Evolutionary conservation across 768 basidiomycete genomes (phyloP), one percentile per base, ranked within the genome.

Genomic region (Podaxis mareebaensis): DNA sequence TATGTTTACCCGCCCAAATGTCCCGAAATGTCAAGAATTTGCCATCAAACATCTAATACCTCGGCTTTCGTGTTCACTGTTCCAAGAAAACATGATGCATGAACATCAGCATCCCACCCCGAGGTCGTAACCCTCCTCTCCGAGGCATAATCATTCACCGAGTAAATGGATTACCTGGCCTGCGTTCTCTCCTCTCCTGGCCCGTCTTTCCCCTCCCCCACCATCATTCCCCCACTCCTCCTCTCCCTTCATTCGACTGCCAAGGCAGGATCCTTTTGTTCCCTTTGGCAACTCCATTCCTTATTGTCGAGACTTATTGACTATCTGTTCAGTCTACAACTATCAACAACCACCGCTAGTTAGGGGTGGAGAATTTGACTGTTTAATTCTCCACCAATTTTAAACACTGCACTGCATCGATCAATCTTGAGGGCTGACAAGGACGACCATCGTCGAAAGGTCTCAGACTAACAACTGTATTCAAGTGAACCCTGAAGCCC

Each of bases 21-120:
- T 54, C 53, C 39, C 28, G 46, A 61, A 26, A 22, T 26, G 26
- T 26, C 58, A 22, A 20, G 5, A 26, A 15, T 17, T 28, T 33
- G 33, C 53, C 61, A 62, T 62, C 61, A 62, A 54, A 46, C 40
- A 54, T 62, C 53, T 52, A 62, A 48, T 30, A 53, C 61, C 61
- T 62, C 61, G 61, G 55, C 46, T 51, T 63, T 57, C 46, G 46
- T 20, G 36, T 51, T 20, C 44, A 39, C 38, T 63, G 39, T 53
- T 63, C 61, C 54, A 55, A 40, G 61, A 55, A 62, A 62, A 63
- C 61, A 63, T 30, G 28, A 30, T 30, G 6, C 28, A 30, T 63
- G 61, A 63, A 53, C 38, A 39, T 26, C 36, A 51, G 38, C 44
- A 38, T 38, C 22, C 49, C 6, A 3, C 54, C 55, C 61, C 61